Conservation (phyloP, 768 basidiomycete species). For the Filobasidium wieringae region DNA sequence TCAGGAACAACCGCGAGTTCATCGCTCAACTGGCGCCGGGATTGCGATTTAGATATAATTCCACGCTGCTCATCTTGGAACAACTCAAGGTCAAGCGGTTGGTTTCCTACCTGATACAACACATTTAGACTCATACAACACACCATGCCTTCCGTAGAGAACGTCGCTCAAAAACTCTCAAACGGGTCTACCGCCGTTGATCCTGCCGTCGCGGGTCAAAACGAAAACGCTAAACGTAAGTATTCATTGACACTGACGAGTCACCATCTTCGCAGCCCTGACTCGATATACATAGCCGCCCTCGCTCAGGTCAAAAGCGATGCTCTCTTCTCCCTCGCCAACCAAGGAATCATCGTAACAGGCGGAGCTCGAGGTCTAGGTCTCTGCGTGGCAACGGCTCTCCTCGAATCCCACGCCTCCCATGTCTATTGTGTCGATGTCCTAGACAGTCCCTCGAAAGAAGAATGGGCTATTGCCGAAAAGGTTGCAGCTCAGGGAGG, state of each 20-base stretch:
- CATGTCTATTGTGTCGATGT: slow-evolving; percentile 26
- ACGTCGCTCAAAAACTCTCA: too few species aligned
- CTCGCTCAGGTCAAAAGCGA: slow-evolving; percentile 15
- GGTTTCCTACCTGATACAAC: too few species aligned
- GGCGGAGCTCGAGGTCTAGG: slow-evolving; percentile 33
- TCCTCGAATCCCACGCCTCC: slow-evolving; percentile 23
- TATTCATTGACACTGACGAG: background rate
- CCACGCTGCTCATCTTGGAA: too few species aligned
- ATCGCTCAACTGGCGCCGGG: too few species aligned
- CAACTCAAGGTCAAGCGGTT: too few species aligned
- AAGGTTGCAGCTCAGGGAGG: slow-evolving; percentile 3
- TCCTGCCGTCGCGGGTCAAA: too few species aligned
- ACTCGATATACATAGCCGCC: too few species aligned
- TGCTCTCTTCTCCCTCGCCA: slow-evolving; percentile 23
- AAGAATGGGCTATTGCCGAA: slow-evolving; percentile 20
- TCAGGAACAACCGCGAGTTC: too few species aligned
- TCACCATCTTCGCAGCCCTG: slow-evolving; percentile 5
- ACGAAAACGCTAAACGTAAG: background rate
- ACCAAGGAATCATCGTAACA: slow-evolving; percentile 25
- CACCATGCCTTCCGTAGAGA: too few species aligned
- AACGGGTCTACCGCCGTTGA: too few species aligned
- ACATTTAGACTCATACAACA: too few species aligned
- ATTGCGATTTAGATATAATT: too few species aligned
- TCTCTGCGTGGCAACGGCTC: slow-evolving; percentile 24
- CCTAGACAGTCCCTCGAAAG: slow-evolving; percentile 19